Percentiles rank a stretch among this genome's conserved stretches.
These are phyloP conservation scores for Neofusicoccum ribis DNA, from an alignment of 2,329 filamentous ascomycete genomes.

Conservation along the genomic window DNA sequence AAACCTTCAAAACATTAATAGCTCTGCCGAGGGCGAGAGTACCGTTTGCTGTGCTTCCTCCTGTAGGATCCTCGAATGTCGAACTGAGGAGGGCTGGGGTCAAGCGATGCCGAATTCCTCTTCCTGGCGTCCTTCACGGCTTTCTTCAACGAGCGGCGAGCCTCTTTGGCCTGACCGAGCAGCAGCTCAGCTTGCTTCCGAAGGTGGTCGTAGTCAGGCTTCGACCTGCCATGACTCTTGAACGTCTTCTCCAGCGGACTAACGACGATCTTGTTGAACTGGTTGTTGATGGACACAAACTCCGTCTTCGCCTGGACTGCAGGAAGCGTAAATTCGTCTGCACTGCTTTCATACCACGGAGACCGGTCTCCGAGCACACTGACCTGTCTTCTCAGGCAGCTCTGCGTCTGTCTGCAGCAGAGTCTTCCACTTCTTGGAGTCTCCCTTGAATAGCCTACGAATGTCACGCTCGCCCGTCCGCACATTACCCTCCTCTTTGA, in stretches of 20 bases:
- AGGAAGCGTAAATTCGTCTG: neutral
- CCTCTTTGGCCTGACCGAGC: neutral
- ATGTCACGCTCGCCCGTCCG: conserved; percentile 1
- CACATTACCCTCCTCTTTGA: neutral
- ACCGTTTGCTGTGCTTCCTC: neutral
- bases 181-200: conserved; percentile 4
- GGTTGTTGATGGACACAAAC: conserved; percentile 9
- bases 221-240: neutral
- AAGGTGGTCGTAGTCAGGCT: conserved; percentile 4
- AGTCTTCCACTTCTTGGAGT: neutral
- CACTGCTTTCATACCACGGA: too few relatives aligned
- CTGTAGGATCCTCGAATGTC: neutral
- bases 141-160: conserved; percentile 3
- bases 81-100: neutral
- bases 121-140: conserved; percentile 3
- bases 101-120: neutral
- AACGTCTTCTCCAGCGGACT: conserved; percentile 2
- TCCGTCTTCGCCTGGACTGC: conserved; percentile 12
- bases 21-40: neutral
- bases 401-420: neutral
- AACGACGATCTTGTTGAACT: conserved; percentile 7
- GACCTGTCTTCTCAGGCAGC: neutral
- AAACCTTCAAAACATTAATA: too few relatives aligned
- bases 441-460: neutral
- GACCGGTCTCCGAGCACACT: neutral